These are phyloP conservation scores for Parastagonospora avenae DNA, from an alignment of 2,329 filamentous ascomycete genomes.

Conservation along the genomic window DNA sequence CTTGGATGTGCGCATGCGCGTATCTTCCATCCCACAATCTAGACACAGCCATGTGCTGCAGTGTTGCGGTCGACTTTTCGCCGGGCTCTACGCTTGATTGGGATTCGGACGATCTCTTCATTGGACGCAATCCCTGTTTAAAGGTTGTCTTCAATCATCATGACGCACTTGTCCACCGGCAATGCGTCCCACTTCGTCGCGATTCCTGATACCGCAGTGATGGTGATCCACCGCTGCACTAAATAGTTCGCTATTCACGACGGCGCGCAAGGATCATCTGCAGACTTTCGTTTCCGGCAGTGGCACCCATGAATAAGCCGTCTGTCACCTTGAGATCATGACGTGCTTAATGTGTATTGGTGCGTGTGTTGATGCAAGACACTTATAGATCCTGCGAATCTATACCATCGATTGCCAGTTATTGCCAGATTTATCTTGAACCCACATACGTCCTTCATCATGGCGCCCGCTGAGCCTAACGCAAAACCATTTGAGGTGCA, in stretches of 20 bases:
- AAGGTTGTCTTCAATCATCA: conserved; percentile 11
- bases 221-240: not conserved
- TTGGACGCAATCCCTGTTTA: conserved; percentile 1
- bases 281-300: not conserved
- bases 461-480: conserved; percentile 42
- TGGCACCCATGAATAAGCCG: conserved; percentile 7
- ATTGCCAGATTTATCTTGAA: not conserved
- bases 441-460: conserved; percentile 7
- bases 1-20: too few species aligned
- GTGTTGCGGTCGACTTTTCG: too few species aligned
- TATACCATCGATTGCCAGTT: not conserved
- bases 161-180: conserved; percentile 18
- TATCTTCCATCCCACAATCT: too few species aligned
- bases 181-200: not conserved
- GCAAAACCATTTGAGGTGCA: conserved; percentile 32
- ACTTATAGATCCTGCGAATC: not conserved
- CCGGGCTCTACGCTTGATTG: too few species aligned
- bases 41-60: too few species aligned
- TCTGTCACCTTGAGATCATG: conserved; percentile 12
- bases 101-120: not conserved
- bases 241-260: not conserved
- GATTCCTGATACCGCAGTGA: not conserved
- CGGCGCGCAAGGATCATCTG: conserved; percentile 6
- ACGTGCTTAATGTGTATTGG: conserved; percentile 8
- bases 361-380: not conserved